Evolutionary conservation across 306 rosid genomes (phyloP).

Genomic region (Sicyos edulis): DNA sequence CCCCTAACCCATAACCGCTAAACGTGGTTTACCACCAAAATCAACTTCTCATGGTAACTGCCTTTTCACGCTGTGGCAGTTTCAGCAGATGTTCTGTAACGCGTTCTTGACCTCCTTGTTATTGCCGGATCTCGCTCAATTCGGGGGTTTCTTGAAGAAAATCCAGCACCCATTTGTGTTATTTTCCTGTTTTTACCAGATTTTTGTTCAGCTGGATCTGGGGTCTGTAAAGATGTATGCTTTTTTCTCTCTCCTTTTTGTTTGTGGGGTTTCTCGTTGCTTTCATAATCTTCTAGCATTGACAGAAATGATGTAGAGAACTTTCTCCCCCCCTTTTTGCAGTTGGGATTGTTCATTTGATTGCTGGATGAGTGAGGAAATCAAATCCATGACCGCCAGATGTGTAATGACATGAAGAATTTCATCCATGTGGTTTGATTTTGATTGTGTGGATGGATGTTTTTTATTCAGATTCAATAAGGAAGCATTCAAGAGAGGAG

Average conservation of each 20-base stretch:
- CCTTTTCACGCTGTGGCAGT: slow-evolving; percentile 45
- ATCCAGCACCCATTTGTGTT: slow-evolving; percentile 37
- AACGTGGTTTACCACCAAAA: slow-evolving; percentile 33
- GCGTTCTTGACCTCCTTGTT: slow-evolving; percentile 36
- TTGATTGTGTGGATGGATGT: slow-evolving; percentile 87
- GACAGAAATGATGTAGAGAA: slow-evolving; percentile 71
- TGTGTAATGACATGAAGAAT: slow-evolving; percentile 36
- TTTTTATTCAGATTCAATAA: slow-evolving; percentile 55
- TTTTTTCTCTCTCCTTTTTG: slow-evolving; percentile 35
- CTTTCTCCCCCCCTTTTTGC: slow-evolving; percentile 42
- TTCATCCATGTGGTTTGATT: slow-evolving; percentile 75
- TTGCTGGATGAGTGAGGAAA: slow-evolving; percentile 34
- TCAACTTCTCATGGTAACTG: slow-evolving; percentile 39
- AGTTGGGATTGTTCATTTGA: slow-evolving; percentile 42
- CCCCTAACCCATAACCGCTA: slow-evolving; percentile 36
- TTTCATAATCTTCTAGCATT: slow-evolving; percentile 40
- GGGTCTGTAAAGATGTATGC: slow-evolving; percentile 63
- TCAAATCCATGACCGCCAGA: slow-evolving; percentile 39
- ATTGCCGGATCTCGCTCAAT: slow-evolving; percentile 28
- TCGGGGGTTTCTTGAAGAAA: slow-evolving; percentile 33
- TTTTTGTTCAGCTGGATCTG: slow-evolving; percentile 54
- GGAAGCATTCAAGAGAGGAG: slow-evolving; percentile 51
- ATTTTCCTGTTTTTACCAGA: slow-evolving; percentile 27
- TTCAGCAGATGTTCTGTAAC: slow-evolving; percentile 42
- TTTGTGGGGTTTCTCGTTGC: slow-evolving; percentile 40